Evolutionary conservation across 2,329 filamentous ascomycete species (phyloP).

Genomic region (Malbranchea cinnamomea): DNA sequence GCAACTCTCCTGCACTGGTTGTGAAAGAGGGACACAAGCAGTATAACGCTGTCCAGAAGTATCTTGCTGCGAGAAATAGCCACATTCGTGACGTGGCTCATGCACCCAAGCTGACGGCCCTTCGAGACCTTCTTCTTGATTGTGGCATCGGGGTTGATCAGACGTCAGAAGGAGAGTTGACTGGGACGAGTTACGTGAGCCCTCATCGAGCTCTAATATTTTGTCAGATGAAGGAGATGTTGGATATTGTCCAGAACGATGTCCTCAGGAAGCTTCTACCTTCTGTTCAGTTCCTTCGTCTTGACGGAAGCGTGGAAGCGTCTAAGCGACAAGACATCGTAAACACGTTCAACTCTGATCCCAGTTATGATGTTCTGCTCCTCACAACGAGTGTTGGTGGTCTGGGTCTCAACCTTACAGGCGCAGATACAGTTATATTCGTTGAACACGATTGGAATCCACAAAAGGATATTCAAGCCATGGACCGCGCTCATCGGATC

Average conservation of each 20-base stretch:
- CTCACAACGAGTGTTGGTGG: slow-evolving; percentile 92
- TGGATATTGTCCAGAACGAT: slow-evolving; percentile 94
- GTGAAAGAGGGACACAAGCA: slow-evolving; percentile 87
- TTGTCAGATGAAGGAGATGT: slow-evolving; percentile 99
- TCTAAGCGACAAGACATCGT: slow-evolving; percentile 93
- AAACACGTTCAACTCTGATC: slow-evolving; percentile 97
- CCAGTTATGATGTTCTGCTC: slow-evolving; percentile 85
- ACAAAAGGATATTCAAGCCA: slow-evolving; percentile 94
- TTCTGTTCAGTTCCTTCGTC: slow-evolving; percentile 79
- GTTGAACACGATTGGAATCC: slow-evolving; percentile 99
- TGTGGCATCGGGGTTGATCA: slow-evolving; percentile 82
- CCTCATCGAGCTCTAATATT: slow-evolving; percentile 93
- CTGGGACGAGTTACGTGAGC: slow-evolving; percentile 66
- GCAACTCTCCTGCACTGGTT: slow-evolving; percentile 91
- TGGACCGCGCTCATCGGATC: slow-evolving; percentile 96
- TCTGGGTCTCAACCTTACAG: slow-evolving; percentile 84
- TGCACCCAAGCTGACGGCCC: slow-evolving; percentile 79
- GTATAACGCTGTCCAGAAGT: slow-evolving; percentile 73
- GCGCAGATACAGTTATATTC: slow-evolving; percentile 96
- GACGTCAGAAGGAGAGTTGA: slow-evolving; percentile 41
- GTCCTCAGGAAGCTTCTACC: slow-evolving; percentile 86
- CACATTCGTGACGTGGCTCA: slow-evolving; percentile 72
- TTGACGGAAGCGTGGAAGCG: slow-evolving; percentile 86
- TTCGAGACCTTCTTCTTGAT: slow-evolving; percentile 90
- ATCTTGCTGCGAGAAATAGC: slow-evolving; percentile 64